phyloP scores from a whole-genome alignment of 1,139 yeast genomes.

The Nakaseomyces uthaithaninus region DNA sequence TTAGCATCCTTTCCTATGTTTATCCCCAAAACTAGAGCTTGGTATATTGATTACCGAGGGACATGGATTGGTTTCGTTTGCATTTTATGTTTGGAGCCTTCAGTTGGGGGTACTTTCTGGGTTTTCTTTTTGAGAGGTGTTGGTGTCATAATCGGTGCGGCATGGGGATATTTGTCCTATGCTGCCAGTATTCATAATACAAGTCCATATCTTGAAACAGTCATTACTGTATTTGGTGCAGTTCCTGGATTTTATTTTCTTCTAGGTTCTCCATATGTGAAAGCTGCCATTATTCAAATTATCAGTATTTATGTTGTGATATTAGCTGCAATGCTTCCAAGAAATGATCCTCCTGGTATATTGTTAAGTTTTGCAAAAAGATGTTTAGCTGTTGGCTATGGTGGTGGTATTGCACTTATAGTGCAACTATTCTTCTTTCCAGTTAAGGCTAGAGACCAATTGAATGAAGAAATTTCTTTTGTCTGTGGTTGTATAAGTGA shows the following conservation, averaged over 20 bases:
- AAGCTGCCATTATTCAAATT: constrained; percentile 43
- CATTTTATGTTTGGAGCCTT: constrained; percentile 41
- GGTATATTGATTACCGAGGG: constrained; percentile 42
- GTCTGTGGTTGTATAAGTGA: constrained; percentile 37
- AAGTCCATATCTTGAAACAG: constrained; percentile 38
- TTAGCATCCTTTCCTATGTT: constrained; percentile 44
- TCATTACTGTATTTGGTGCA: constrained; percentile 38
- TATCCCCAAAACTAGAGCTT: constrained; percentile 37
- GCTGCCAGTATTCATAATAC: constrained; percentile 37
- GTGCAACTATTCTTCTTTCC: constrained; percentile 42
- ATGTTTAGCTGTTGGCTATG: constrained; percentile 43
- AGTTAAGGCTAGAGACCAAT: constrained; percentile 39
- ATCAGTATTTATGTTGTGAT: constrained; percentile 41
- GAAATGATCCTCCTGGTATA: constrained; percentile 37
- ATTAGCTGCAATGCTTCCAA: constrained; percentile 37
- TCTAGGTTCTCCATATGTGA: constrained; percentile 40
- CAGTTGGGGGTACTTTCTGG: constrained; percentile 44
- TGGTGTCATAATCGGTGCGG: constrained; percentile 41
- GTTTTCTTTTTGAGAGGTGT: constrained; percentile 40
- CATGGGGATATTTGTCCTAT: constrained; percentile 43
- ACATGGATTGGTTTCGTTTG: constrained; percentile 49
- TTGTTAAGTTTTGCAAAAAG: constrained; percentile 40
- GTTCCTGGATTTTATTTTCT: constrained; percentile 40
- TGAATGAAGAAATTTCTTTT: constrained; percentile 36
- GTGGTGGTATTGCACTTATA: constrained; percentile 40